phyloP scores from a whole-genome alignment of 2,329 filamentous ascomycete genomes.

The Penicillium sp. region DNA sequence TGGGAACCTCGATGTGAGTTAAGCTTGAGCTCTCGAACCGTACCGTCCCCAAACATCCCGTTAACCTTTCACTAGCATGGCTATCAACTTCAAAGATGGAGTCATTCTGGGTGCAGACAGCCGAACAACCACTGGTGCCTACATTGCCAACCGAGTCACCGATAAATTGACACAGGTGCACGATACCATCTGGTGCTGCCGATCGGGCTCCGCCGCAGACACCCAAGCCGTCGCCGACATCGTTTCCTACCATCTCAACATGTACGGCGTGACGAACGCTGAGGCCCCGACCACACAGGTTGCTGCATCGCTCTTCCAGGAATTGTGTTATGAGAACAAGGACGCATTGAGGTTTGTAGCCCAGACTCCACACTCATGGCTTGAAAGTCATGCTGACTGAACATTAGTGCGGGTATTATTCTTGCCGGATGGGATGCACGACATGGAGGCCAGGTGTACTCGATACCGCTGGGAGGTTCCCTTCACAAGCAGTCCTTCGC shows the following conservation, averaged over 20 bases:
- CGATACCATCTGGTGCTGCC: constrained; percentile 99
- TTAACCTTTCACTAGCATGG: constrained; percentile 65
- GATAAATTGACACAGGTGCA: constrained; percentile 98
- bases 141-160: constrained; percentile 98
- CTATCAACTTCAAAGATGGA: constrained; percentile 96
- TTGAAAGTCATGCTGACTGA: background rate
- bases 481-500: constrained; percentile 96
- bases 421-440: constrained; percentile 97
- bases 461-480: constrained; percentile 91
- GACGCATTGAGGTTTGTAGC: constrained; percentile 73
- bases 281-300: constrained; percentile 91
- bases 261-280: constrained; percentile 87
- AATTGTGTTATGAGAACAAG: constrained; percentile 98
- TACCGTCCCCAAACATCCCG: constrained; percentile 17
- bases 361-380: background rate
- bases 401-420: constrained; percentile 80
- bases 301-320: constrained; percentile 92
- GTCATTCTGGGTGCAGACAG: constrained; percentile 97
- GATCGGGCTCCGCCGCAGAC: constrained; percentile 93
- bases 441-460: constrained; percentile 95
- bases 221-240: constrained; percentile 98
- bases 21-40: constrained; percentile 15
- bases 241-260: constrained; percentile 89
- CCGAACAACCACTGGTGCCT: constrained; percentile 92
- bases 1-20: constrained; percentile 93